Evolutionary conservation across 306 rosid species (phyloP).

Genomic region (Prunus armeniaca): DNA sequence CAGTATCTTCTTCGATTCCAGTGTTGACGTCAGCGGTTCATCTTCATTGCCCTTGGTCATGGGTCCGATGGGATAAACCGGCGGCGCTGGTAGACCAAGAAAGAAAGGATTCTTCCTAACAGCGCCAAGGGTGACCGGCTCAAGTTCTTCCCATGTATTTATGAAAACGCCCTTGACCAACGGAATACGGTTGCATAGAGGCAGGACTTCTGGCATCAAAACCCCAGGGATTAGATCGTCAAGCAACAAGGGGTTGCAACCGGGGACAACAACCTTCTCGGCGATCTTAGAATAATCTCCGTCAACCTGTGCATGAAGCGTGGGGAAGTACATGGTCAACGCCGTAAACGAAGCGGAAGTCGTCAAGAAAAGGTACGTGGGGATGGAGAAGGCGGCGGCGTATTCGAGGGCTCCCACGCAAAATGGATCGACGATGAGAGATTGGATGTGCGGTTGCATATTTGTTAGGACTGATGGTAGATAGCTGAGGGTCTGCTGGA

Average conservation of each 20-base stretch:
- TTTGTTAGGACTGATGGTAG: constrained; percentile 10
- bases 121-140: constrained; percentile 3
- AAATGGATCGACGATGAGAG: constrained; percentile 27
- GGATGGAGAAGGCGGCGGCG: constrained; percentile 18
- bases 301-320: constrained; percentile 11
- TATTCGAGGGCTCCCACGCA: constrained; percentile 14
- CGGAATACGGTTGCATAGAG: neutral
- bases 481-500: neutral
- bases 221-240: constrained; percentile 8
- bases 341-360: constrained; percentile 26
- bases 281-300: constrained; percentile 26
- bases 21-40: neutral
- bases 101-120: constrained; percentile 11
- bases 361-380: constrained; percentile 12
- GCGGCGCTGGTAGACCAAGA: neutral
- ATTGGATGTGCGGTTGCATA: neutral
- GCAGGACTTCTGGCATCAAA: neutral
- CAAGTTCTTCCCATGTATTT: constrained; percentile 25
- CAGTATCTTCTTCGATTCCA: constrained; percentile 2
- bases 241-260: constrained; percentile 22
- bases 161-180: constrained; percentile 24
- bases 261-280: constrained; percentile 20
- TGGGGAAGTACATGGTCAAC: constrained; percentile 3
- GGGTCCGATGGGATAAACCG: constrained; percentile 39
- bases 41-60: constrained; percentile 1